Percentiles rank a stretch among this genome's conserved stretches.
Conservation (phyloP, 1,139 yeast species). For the Sugiyamaella paludigena region DNA sequence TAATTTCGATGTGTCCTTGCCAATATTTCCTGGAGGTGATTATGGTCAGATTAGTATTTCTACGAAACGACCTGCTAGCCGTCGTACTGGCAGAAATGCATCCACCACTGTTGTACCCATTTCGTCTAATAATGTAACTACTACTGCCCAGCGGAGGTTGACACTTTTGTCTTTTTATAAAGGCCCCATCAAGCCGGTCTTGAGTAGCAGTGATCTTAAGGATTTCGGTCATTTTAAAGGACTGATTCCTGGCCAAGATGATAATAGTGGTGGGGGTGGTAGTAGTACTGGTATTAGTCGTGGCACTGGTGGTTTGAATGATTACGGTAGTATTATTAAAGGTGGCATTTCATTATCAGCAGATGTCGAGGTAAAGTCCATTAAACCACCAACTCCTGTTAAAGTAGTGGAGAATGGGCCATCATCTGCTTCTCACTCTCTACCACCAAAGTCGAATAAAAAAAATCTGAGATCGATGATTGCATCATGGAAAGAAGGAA, state of each 20-base stretch:
- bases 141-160: constrained; percentile 27
- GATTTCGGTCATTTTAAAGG: constrained; percentile 1
- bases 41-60: constrained; percentile 19
- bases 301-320: neutral
- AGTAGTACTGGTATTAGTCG: too few relatives aligned
- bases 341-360: constrained; percentile 35
- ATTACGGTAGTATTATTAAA: constrained; percentile 30
- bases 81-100: too few relatives aligned
- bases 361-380: constrained; percentile 31
- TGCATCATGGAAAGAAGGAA: constrained; percentile 10
- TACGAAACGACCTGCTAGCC: neutral
- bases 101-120: neutral
- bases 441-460: neutral
- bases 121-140: constrained; percentile 6
- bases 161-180: constrained; percentile 33
- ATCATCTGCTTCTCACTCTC: too few relatives aligned
- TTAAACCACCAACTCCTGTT: constrained; percentile 25
- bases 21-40: constrained; percentile 30
- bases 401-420: constrained; percentile 3
- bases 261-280: constrained; percentile 1
- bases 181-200: constrained; percentile 32
- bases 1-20: constrained; percentile 22
- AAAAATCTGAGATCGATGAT: constrained; percentile 6
- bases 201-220: constrained; percentile 20
- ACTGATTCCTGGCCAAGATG: neutral